Conservation (phyloP, 257 asterid genomes). For the Solanum phureja region DNA sequence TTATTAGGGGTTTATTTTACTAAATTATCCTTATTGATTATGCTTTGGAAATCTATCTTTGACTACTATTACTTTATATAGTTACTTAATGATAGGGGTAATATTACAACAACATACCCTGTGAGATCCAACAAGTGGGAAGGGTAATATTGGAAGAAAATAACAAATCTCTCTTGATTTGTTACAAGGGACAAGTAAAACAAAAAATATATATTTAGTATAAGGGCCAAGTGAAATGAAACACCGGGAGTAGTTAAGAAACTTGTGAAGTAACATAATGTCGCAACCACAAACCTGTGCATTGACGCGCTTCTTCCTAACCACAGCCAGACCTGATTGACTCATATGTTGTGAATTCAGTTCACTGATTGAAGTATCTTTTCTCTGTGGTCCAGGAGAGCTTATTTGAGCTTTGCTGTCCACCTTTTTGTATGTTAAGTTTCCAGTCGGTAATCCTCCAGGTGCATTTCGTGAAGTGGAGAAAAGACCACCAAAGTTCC, state of each 20-base stretch:
- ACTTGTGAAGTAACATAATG: neutral
- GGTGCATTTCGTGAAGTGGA: constrained; percentile 41
- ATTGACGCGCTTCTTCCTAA: constrained; percentile 64
- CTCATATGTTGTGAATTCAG: constrained; percentile 45
- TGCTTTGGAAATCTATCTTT: neutral
- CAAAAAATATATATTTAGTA: neutral
- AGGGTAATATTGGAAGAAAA: neutral
- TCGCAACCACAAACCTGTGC: constrained; percentile 49
- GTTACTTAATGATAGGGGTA: neutral
- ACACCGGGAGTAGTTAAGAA: neutral
- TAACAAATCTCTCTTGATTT: neutral
- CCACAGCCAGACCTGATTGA: constrained; percentile 57
- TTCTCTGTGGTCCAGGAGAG: constrained; percentile 31
- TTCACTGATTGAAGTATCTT: constrained; percentile 40
- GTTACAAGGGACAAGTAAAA: neutral
- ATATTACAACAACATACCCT: neutral
- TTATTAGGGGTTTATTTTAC: neutral
- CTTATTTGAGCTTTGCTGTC: constrained; percentile 31
- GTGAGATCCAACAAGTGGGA: neutral
- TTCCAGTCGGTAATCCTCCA: constrained; percentile 36
- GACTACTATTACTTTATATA: neutral
- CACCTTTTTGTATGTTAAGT: constrained; percentile 30
- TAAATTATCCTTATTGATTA: neutral
- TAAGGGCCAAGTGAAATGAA: neutral
- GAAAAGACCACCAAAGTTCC: constrained; percentile 30